These are phyloP conservation scores for Diaporthe helianthi DNA, from an alignment of 2,329 filamentous ascomycete genomes.

Conservation along the genomic window DNA sequence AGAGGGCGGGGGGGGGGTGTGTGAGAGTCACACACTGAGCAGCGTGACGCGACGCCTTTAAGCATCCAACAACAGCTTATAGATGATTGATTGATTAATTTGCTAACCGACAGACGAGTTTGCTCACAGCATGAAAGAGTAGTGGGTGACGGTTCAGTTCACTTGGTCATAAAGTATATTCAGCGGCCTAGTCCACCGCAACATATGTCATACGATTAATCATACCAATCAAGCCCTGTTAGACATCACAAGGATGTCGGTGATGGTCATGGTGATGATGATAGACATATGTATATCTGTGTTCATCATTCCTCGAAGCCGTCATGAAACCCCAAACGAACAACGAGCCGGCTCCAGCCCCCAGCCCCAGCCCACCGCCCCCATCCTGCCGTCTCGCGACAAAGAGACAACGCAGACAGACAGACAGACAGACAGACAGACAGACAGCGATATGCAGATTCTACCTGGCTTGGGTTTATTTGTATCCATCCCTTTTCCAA, in stretches of 20 bases:
- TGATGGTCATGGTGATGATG: background rate
- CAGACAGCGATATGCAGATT: constrained; percentile 8
- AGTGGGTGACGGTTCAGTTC: no score
- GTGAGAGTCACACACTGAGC: no score
- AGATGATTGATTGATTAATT: no score
- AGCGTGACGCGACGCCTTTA: background rate
- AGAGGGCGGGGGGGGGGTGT: no score
- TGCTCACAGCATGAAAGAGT: no score
- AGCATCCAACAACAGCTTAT: background rate
- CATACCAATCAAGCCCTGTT: background rate
- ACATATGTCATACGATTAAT: background rate
- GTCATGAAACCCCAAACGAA: background rate
- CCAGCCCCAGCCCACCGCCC: no score
- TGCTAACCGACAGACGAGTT: no score
- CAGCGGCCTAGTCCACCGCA: background rate
- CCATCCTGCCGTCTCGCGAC: background rate
- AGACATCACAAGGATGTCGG: no score
- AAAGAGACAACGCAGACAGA: no score
- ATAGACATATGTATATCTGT: background rate
- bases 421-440: no score
- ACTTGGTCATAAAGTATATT: background rate
- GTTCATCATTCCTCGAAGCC: constrained; percentile 15
- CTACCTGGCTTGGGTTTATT: background rate
- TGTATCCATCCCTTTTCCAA: background rate
- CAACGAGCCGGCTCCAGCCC: no score